phyloP scores from a whole-genome alignment of 2,329 filamentous ascomycete species.

The Paraphoma chrysanthemicola region DNA sequence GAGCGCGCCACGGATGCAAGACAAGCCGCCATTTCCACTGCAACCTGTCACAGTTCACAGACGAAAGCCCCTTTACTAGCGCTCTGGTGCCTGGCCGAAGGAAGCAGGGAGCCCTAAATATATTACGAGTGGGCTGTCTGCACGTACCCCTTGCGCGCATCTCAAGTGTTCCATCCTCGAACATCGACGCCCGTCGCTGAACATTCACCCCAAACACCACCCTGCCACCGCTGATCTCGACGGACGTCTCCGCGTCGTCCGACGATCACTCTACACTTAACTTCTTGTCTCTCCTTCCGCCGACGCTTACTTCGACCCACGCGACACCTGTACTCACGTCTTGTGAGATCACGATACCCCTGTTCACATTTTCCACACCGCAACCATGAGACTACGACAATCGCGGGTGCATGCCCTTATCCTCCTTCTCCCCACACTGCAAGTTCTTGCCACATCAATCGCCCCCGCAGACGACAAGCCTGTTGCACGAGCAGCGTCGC shows the following conservation, averaged over 20 bases:
- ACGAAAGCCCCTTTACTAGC: slow-evolving; percentile 23
- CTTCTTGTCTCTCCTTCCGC: slow-evolving; percentile 19
- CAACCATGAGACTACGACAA: slow-evolving; percentile 66
- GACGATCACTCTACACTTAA: neutral
- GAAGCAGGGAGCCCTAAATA: slow-evolving; percentile 9
- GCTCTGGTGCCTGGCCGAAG: slow-evolving; percentile 7
- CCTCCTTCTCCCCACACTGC: slow-evolving; percentile 67
- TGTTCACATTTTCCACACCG: slow-evolving; percentile 17
- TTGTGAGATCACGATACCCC: slow-evolving; percentile 6
- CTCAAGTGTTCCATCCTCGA: slow-evolving; percentile 23
- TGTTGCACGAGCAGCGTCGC: slow-evolving; percentile 39
- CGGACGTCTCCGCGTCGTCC: neutral
- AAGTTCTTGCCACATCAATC: slow-evolving; percentile 60
- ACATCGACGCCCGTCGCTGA: slow-evolving; percentile 11
- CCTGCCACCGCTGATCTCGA: slow-evolving; percentile 2
- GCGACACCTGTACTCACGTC: neutral
- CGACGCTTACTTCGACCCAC: neutral
- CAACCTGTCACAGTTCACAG: slow-evolving; percentile 10
- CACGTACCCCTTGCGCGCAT: slow-evolving; percentile 37
- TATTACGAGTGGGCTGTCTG: slow-evolving; percentile 25
- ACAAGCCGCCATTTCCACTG: slow-evolving; percentile 7
- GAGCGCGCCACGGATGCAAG: slow-evolving; percentile 16
- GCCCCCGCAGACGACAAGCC: slow-evolving; percentile 41
- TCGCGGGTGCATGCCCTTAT: slow-evolving; percentile 55
- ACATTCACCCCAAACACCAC: neutral